These are phyloP conservation scores for Diaporthe velutina DNA, from an alignment of 2,329 filamentous ascomycete species.

Conservation along the genomic window DNA sequence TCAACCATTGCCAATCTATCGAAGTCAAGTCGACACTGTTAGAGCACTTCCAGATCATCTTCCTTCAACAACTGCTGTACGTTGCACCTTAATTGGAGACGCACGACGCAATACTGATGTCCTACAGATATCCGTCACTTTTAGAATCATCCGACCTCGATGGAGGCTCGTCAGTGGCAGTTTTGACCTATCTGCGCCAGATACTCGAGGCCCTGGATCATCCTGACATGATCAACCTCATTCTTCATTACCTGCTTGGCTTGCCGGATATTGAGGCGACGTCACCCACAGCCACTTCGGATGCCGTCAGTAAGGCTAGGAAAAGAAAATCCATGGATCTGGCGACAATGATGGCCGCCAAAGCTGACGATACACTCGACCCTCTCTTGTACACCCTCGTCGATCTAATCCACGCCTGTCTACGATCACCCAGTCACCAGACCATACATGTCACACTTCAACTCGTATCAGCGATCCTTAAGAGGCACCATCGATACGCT, in stretches of 20 bases:
- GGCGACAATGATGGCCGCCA: constrained; percentile 81
- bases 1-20: constrained; percentile 92
- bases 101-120: constrained; percentile 13
- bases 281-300: constrained; percentile 54
- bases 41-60: constrained; percentile 97
- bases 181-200: constrained; percentile 90
- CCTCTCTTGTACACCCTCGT: constrained; percentile 93
- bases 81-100: constrained; percentile 47
- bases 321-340: constrained; percentile 92
- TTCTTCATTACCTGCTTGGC: constrained; percentile 91
- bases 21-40: constrained; percentile 94
- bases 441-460: constrained; percentile 92
- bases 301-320: constrained; percentile 75
- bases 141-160: constrained; percentile 97
- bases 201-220: constrained; percentile 94
- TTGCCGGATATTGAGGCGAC: constrained; percentile 71
- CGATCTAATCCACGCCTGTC: constrained; percentile 88
- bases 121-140: constrained; percentile 86
- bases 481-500: constrained; percentile 89
- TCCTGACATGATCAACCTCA: constrained; percentile 92
- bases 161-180: constrained; percentile 95
- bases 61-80: constrained; percentile 92
- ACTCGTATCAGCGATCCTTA: constrained; percentile 86
- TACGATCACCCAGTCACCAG: constrained; percentile 86
- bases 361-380: constrained; percentile 79